Conservation (phyloP, 306 rosid species). For the Acacia confusa region DNA sequence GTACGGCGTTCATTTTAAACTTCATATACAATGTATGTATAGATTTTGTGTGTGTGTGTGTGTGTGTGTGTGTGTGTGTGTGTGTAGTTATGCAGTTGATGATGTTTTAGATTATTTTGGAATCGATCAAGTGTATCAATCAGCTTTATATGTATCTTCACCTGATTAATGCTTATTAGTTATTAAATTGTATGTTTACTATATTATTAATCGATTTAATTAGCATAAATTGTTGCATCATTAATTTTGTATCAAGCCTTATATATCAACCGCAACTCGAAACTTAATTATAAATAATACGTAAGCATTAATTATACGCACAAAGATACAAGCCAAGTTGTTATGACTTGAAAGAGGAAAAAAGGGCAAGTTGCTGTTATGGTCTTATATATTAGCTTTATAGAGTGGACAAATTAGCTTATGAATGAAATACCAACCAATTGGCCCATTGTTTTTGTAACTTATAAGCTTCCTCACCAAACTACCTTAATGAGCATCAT, state of each 20-base stretch:
- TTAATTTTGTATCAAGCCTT: background rate
- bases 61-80: background rate
- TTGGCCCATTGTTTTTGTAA: conserved; percentile 35
- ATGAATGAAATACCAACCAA: conserved; percentile 42
- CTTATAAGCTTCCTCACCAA: conserved; percentile 29
- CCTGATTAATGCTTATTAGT: background rate
- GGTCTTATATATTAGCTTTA: background rate
- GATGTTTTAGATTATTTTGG: background rate
- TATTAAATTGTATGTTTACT: background rate
- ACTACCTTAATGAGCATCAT: conserved; percentile 35
- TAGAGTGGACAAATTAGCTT: conserved; percentile 60
- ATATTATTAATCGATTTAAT: background rate
- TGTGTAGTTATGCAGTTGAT: background rate
- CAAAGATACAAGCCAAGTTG: conserved; percentile 23
- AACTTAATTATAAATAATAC: background rate
- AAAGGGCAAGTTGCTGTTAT: conserved; percentile 29
- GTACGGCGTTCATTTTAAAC: background rate
- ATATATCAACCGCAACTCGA: background rate
- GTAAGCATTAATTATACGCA: conserved; percentile 3
- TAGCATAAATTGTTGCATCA: background rate
- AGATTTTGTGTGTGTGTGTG: background rate
- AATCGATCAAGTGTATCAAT: background rate
- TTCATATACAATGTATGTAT: background rate
- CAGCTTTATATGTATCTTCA: background rate
- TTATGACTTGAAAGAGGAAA: background rate